These are phyloP conservation scores for Apophysomyces trapeziformis DNA, from an alignment of 371 early-diverging fungal genomes.

Conservation along the genomic window DNA sequence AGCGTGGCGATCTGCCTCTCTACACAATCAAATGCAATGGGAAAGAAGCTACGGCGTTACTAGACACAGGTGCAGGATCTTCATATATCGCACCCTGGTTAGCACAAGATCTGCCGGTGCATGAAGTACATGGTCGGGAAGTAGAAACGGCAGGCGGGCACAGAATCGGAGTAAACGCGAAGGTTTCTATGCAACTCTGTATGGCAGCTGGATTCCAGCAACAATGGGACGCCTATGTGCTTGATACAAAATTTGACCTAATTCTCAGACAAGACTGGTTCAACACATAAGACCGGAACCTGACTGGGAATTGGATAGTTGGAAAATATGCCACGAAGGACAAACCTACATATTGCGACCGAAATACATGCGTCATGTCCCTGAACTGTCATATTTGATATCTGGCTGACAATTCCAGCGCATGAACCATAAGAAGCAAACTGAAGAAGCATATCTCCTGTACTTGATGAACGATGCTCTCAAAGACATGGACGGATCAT, in stretches of 20 bases:
- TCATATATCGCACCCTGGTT: neutral
- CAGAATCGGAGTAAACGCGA: neutral
- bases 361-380: no score
- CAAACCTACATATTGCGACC: no score
- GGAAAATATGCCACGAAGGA: no score
- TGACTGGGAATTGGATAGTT: neutral
- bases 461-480: no score
- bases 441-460: no score
- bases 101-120: neutral
- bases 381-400: no score
- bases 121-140: neutral
- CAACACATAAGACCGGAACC: neutral
- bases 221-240: neutral
- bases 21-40: neutral
- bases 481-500: no score
- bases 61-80: neutral
- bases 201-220: neutral
- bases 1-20: no score
- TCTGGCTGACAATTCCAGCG: no score
- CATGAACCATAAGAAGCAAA: no score
- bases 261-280: constrained; percentile 15
- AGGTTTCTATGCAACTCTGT: neutral
- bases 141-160: neutral
- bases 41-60: neutral
- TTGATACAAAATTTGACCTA: constrained; percentile 12